phyloP scores from a whole-genome alignment of 257 asterid species.

The Avicennia marina region DNA sequence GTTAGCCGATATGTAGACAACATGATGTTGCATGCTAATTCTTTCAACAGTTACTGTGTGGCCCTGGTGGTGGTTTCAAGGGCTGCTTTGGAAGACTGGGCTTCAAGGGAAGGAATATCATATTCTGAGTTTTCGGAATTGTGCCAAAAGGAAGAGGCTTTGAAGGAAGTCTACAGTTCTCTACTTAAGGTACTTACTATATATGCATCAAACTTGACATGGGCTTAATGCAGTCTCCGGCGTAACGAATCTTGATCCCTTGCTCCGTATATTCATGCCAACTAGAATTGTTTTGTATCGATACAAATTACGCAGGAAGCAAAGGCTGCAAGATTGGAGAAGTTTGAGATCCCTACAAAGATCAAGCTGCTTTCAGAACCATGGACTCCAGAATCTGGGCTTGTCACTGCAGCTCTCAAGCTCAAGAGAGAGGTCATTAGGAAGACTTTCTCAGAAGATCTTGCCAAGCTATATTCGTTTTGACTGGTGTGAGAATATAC shows the following conservation, averaged over 20 bases:
- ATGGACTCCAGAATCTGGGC: constrained; percentile 95
- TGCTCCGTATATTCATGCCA: no score
- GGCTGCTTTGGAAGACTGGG: constrained; percentile 74
- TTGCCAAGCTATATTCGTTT: constrained; percentile 53
- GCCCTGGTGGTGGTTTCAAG: constrained; percentile 87
- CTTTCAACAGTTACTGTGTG: constrained; percentile 77
- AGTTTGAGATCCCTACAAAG: constrained; percentile 76
- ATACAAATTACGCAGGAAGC: constrained; percentile 47
- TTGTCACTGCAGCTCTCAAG: constrained; percentile 91
- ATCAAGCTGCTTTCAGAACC: constrained; percentile 73
- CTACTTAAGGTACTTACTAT: constrained; percentile 58
- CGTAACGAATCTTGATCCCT: no score
- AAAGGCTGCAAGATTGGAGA: constrained; percentile 74
- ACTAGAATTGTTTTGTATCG: background rate
- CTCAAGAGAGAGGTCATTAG: constrained; percentile 75
- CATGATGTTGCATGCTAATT: constrained; percentile 87
- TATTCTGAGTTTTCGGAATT: constrained; percentile 60
- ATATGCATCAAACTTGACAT: no score
- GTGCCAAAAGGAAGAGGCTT: constrained; percentile 58
- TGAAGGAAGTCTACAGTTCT: constrained; percentile 70
- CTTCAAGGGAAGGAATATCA: constrained; percentile 48
- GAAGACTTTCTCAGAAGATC: constrained; percentile 71
- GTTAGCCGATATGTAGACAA: constrained; percentile 71
- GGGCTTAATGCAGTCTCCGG: no score
- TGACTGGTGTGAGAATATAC: constrained; percentile 18